phyloP scores from a whole-genome alignment of 2,329 filamentous ascomycete species.

The Neurospora crassa region DNA sequence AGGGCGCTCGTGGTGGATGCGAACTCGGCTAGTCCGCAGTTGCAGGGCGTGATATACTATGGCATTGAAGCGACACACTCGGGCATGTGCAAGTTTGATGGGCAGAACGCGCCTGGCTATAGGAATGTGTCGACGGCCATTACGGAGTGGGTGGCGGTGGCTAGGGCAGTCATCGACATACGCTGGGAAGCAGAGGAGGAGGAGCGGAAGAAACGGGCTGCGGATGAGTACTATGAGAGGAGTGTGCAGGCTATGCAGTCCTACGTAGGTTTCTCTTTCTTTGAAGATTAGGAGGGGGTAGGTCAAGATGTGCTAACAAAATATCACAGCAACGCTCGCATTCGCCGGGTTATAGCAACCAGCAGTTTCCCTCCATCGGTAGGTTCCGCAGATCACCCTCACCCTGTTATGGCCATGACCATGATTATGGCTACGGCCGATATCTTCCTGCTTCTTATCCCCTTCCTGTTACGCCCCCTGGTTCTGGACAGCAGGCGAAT shows the following conservation, averaged over 20 bases:
- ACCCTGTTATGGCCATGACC: neutral
- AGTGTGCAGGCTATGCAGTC: constrained; percentile 21
- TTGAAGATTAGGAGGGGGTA: neutral
- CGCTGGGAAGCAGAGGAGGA: constrained; percentile 54
- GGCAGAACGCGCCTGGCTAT: constrained; percentile 56
- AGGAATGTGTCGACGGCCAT: constrained; percentile 39
- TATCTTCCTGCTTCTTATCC: neutral
- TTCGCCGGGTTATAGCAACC: neutral
- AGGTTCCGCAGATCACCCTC: constrained; percentile 9
- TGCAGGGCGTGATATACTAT: constrained; percentile 62
- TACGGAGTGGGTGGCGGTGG: constrained; percentile 42
- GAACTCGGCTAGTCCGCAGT: constrained; percentile 56
- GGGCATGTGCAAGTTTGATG: constrained; percentile 63
- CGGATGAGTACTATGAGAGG: constrained; percentile 36
- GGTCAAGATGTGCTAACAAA: neutral
- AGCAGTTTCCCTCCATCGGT: constrained; percentile 7
- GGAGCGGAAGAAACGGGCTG: constrained; percentile 34
- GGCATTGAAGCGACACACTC: constrained; percentile 67
- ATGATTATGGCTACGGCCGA: neutral
- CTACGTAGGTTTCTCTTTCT: constrained; percentile 24
- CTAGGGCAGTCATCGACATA: constrained; percentile 41
- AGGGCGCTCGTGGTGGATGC: constrained; percentile 58
- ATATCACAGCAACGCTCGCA: neutral
- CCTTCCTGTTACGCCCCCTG: neutral
- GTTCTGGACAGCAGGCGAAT: neutral